Evolutionary conservation across 306 rosid species (phyloP).

Genomic region (Arachis stenosperma): DNA sequence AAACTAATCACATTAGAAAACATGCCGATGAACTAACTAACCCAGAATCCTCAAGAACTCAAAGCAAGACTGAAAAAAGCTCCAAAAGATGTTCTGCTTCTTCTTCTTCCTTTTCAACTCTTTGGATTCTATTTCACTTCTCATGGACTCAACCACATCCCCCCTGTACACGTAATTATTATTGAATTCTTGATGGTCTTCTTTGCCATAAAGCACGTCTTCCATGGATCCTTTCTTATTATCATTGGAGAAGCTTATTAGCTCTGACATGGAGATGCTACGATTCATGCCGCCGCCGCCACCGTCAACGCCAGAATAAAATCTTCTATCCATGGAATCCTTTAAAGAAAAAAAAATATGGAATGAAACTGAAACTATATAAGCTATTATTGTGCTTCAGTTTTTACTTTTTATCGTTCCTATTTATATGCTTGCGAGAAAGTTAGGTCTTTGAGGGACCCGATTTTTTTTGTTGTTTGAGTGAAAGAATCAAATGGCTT

Average conservation of each 20-base stretch:
- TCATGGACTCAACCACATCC: conserved; percentile 45
- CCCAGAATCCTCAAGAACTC: conserved; percentile 32
- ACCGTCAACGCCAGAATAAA: conserved; percentile 1
- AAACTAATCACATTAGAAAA: neutral
- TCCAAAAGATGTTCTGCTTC: neutral
- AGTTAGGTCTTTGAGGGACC: neutral
- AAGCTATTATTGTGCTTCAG: neutral
- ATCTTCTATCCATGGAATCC: conserved; percentile 3
- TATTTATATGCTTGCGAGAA: no score
- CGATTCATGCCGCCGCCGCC: neutral
- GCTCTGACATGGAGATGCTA: neutral
- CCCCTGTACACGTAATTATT: conserved; percentile 36
- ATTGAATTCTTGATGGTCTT: conserved; percentile 35
- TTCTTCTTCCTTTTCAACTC: conserved; percentile 13
- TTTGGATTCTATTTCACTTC: conserved; percentile 30
- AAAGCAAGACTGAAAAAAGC: conserved; percentile 15
- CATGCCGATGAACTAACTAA: neutral
- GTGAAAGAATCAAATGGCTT: no score
- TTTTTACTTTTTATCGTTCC: no score
- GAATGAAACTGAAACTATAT: neutral
- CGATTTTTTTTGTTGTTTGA: no score
- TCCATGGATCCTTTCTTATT: conserved; percentile 1
- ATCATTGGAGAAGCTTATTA: neutral
- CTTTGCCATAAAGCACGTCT: conserved; percentile 40
- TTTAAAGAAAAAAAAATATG: neutral